A percentile compares a stretch with the other conserved stretches of the same genome.
phyloP scores from a whole-genome alignment of 140 eudicot genomes.

The Senecio squalidus region DNA sequence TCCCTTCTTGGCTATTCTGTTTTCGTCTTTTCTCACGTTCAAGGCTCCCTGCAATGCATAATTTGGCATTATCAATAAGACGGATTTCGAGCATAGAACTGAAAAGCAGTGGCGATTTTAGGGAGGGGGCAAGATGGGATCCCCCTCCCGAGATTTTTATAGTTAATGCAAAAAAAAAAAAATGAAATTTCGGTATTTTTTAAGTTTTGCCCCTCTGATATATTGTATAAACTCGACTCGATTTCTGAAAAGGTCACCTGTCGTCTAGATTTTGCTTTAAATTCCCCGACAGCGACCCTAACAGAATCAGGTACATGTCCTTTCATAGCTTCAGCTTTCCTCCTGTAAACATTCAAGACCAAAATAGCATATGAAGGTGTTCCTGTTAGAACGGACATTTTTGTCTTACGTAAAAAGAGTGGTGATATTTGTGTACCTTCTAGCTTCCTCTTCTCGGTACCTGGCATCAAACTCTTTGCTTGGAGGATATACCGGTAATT shows the following conservation, averaged over 20 bases:
- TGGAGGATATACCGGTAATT: conserved; percentile 81
- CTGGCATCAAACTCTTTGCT: conserved; percentile 83
- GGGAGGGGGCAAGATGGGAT: too few species aligned
- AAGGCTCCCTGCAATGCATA: conserved; percentile 36
- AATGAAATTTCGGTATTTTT: too few species aligned
- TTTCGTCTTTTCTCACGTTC: conserved; percentile 31
- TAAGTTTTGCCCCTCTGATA: too few species aligned
- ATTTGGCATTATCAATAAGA: conserved; percentile 7
- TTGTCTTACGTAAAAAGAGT: too few species aligned
- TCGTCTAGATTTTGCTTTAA: conserved; percentile 39
- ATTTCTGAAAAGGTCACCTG: conserved; percentile 26
- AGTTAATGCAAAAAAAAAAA: too few species aligned
- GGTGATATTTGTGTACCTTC: conserved; percentile 59
- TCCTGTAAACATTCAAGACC: conserved; percentile 32
- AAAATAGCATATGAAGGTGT: conserved; percentile 3
- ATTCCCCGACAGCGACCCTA: conserved; percentile 37
- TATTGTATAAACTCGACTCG: background rate
- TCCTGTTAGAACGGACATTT: background rate
- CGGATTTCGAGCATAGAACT: background rate
- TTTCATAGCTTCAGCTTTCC: conserved; percentile 55
- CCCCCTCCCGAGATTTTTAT: too few species aligned
- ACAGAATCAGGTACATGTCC: conserved; percentile 57
- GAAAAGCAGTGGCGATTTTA: too few species aligned
- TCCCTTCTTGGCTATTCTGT: conserved; percentile 37
- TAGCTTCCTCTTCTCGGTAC: conserved; percentile 67